Conservation (phyloP, 176 grass and related monocot species). For the Hordeum marinum region DNA sequence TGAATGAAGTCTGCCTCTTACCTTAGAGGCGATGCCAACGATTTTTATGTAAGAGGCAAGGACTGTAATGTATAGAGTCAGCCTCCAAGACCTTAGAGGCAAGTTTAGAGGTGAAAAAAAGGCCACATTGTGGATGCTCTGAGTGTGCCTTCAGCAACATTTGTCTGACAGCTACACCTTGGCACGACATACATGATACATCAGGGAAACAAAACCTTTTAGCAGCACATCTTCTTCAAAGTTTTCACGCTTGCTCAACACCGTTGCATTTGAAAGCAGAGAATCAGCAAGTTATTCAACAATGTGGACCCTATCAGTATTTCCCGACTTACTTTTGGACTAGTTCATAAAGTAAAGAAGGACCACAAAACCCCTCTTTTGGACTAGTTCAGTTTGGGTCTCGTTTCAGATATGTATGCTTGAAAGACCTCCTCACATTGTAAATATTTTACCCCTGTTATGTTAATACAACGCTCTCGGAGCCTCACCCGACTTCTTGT, state of each 20-base stretch:
- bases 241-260: background rate
- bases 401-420: background rate
- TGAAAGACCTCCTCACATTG: background rate
- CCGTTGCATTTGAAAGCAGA: background rate
- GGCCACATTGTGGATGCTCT: too few species aligned
- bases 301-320: background rate
- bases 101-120: too few species aligned
- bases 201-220: background rate
- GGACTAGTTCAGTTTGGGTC: background rate
- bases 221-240: background rate
- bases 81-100: too few species aligned
- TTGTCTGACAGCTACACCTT: background rate
- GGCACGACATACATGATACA: background rate
- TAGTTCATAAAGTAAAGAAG: background rate
- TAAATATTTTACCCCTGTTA: background rate
- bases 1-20: too few species aligned
- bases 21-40: too few species aligned
- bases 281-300: background rate
- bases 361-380: background rate
- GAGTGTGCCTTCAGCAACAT: background rate
- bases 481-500: background rate
- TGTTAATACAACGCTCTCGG: background rate
- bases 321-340: background rate
- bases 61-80: too few species aligned
- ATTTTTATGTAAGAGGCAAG: too few species aligned